Percentiles rank a stretch among this genome's conserved stretches.
phyloP scores from a whole-genome alignment of 345 rosid species.

The Eucalyptus microcorys region DNA sequence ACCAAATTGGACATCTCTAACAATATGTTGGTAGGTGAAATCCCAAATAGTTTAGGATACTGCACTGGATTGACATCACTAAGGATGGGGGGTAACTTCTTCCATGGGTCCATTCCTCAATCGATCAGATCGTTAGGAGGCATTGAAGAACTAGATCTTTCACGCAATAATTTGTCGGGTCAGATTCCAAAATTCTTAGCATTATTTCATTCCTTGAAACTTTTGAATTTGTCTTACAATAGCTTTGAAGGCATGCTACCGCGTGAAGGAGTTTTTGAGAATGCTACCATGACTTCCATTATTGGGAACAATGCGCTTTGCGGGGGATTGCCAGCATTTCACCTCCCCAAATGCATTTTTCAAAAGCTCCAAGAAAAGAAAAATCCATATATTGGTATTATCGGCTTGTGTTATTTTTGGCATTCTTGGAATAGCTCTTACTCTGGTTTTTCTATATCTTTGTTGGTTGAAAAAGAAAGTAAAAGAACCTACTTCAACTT shows the following conservation, averaged over 20 bases:
- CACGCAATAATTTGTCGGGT: background rate
- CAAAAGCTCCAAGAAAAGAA: accelerated
- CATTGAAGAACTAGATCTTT: background rate
- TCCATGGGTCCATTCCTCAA: background rate
- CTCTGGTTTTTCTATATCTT: accelerated
- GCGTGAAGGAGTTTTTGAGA: accelerated
- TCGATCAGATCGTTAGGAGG: accelerated
- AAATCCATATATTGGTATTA: background rate
- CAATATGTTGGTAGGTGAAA: background rate
- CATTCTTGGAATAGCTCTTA: background rate
- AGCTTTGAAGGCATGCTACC: background rate
- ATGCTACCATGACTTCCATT: background rate
- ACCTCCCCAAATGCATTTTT: background rate
- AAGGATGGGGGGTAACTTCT: background rate
- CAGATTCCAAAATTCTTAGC: accelerated
- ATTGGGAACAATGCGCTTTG: accelerated
- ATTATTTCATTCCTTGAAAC: background rate
- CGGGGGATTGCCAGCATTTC: background rate
- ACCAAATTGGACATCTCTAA: accelerated
- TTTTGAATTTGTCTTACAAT: background rate
- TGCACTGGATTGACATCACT: accelerated
- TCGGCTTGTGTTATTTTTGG: background rate
- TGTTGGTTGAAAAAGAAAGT: accelerated
- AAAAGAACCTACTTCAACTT: background rate
- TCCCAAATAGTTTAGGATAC: background rate